Percentiles rank a stretch among this genome's conserved stretches.
These are phyloP conservation scores for Larix kaempferi DNA, from an alignment of 75 land plant species.

Conservation along the genomic window DNA sequence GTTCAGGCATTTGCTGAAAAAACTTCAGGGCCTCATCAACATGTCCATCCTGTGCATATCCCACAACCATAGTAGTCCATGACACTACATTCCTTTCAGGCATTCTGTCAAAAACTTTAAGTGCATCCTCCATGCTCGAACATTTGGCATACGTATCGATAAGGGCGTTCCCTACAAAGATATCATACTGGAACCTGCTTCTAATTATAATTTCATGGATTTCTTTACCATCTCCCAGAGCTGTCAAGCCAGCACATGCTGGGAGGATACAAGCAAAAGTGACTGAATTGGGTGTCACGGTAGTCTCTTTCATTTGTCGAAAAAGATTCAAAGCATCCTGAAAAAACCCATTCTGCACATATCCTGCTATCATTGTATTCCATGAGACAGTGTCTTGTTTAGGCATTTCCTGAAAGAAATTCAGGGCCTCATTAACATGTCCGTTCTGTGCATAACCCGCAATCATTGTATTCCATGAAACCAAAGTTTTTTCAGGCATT, in stretches of 20 bases:
- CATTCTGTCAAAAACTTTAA: not conserved
- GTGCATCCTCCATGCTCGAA: not conserved
- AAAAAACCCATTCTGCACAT: slow-evolving; percentile 9
- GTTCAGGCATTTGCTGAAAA: slow-evolving; percentile 7
- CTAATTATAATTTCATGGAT: slow-evolving; percentile 10
- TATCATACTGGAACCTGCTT: not conserved
- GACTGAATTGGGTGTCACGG: slow-evolving; percentile 4
- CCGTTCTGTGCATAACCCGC: not conserved
- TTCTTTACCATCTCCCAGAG: slow-evolving; percentile 6
- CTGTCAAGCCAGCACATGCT: slow-evolving; percentile 8
- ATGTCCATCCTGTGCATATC: not conserved
- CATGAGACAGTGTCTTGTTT: slow-evolving; percentile 14
- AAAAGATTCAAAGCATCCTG: slow-evolving; percentile 7
- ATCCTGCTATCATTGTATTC: slow-evolving; percentile 26
- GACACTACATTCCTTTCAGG: not conserved
- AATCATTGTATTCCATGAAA: slow-evolving; percentile 26
- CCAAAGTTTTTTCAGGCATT: slow-evolving; percentile 7
- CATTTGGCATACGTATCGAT: slow-evolving; percentile 12
- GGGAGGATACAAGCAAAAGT: slow-evolving; percentile 11
- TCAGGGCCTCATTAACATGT: not conserved
- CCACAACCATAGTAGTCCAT: not conserved
- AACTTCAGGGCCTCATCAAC: not conserved
- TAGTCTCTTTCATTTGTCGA: slow-evolving; percentile 13
- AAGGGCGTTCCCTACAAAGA: slow-evolving; percentile 5
- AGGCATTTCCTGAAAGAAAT: slow-evolving; percentile 1